These are phyloP conservation scores for Phialophora tarda DNA, from an alignment of 2,329 filamentous ascomycete species.

Conservation along the genomic window DNA sequence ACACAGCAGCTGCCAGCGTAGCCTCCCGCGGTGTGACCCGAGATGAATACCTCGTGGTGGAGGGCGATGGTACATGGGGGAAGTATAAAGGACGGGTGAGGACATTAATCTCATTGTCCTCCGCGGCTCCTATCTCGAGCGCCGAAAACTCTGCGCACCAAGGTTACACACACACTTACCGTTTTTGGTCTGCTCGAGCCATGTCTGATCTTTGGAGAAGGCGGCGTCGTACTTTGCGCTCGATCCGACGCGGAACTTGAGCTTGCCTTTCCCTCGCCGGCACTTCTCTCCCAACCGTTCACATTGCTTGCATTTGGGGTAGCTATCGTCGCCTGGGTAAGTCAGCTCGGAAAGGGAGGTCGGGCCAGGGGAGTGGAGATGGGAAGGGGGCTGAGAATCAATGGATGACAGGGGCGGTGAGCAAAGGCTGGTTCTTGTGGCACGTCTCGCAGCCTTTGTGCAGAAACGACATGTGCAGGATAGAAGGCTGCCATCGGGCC, in stretches of 20 bases:
- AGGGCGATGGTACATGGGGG: conserved; percentile 11
- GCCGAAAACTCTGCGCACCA: conserved; percentile 8
- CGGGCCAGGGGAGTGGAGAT: neutral
- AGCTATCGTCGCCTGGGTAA: conserved; percentile 37
- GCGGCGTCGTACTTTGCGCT: conserved; percentile 38
- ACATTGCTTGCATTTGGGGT: conserved; percentile 39
- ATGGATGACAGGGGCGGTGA: conserved; percentile 11
- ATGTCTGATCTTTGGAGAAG: conserved; percentile 39
- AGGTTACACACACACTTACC: conserved; percentile 38
- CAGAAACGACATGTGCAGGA: too few relatives aligned
- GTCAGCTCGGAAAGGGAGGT: conserved; percentile 27
- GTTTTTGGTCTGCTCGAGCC: conserved; percentile 39
- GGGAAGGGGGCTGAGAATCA: neutral
- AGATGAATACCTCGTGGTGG: neutral
- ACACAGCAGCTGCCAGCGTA: conserved; percentile 20
- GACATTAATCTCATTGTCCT: conserved; percentile 7
- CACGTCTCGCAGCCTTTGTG: conserved; percentile 18
- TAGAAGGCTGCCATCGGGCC: neutral
- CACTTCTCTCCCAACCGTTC: conserved; percentile 36
- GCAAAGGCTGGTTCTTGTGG: conserved; percentile 19
- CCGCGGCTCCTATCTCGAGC: neutral
- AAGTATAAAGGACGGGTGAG: conserved; percentile 24
- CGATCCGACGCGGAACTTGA: conserved; percentile 40
- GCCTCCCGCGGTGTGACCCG: conserved; percentile 22
- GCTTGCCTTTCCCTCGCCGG: conserved; percentile 35